Percentiles rank a stretch among this genome's conserved stretches.
These are phyloP conservation scores for Penicillium sp. DNA, from an alignment of 2,329 filamentous ascomycete genomes.

Conservation along the genomic window DNA sequence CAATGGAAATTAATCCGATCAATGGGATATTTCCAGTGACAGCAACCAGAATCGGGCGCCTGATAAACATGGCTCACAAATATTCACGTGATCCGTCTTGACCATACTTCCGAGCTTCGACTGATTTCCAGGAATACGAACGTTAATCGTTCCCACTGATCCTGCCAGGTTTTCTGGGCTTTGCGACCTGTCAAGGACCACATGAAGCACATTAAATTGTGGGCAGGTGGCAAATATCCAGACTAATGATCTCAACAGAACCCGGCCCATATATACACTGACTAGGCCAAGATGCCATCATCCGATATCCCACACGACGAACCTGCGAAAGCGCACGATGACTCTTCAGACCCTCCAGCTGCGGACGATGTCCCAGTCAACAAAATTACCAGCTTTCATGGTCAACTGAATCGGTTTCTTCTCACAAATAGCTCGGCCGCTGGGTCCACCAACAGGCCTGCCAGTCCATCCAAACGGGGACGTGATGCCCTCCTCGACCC, in stretches of 20 bases:
- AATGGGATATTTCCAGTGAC: neutral
- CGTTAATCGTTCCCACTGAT: neutral
- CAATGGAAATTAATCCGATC: neutral
- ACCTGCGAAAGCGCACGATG: neutral
- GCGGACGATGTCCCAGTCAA: conserved; percentile 41
- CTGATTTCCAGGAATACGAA: neutral
- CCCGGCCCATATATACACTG: neutral
- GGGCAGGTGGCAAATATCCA: neutral
- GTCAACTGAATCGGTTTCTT: conserved; percentile 42
- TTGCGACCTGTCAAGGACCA: neutral
- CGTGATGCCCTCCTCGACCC: neutral
- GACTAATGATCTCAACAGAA: neutral
- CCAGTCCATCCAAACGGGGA: conserved; percentile 12
- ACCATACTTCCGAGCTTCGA: neutral
- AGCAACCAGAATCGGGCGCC: neutral
- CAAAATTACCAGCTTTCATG: conserved; percentile 45
- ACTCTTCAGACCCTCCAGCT: conserved; percentile 3
- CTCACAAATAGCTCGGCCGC: conserved; percentile 13
- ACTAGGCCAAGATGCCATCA: conserved; percentile 1
- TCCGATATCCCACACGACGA: neutral
- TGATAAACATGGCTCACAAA: neutral
- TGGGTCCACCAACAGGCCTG: conserved; percentile 8
- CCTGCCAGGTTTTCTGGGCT: neutral
- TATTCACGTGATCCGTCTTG: neutral
- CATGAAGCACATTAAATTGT: neutral